These are phyloP conservation scores for Aspergillus carbonarius DNA, from an alignment of 2,329 filamentous ascomycete genomes.

Conservation along the genomic window DNA sequence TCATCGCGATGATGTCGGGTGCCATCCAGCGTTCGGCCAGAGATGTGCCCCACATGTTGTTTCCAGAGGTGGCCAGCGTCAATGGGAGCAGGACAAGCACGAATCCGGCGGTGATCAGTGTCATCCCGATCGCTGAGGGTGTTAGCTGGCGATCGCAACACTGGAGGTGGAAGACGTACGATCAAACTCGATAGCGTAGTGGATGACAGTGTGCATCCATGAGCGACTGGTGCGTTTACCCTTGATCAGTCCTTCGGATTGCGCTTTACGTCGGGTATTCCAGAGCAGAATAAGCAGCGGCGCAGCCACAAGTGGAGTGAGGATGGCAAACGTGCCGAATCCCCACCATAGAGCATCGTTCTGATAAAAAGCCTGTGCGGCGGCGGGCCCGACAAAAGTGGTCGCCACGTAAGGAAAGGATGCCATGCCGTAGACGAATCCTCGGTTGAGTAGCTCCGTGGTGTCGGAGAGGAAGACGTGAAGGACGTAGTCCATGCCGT, in stretches of 20 bases:
- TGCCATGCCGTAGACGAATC: slow-evolving; percentile 59
- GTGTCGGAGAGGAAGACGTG: slow-evolving; percentile 64
- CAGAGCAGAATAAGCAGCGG: not conserved
- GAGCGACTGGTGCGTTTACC: not conserved
- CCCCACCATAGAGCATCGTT: slow-evolving; percentile 61
- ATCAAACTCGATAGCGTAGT: slow-evolving; percentile 10
- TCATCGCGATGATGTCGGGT: slow-evolving; percentile 23
- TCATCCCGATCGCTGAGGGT: slow-evolving; percentile 24
- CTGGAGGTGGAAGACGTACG: not conserved
- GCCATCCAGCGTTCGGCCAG: slow-evolving; percentile 23
- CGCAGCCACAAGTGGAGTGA: slow-evolving; percentile 28
- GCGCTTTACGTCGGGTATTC: not conserved
- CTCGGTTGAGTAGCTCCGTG: slow-evolving; percentile 59
- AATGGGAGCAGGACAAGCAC: slow-evolving; percentile 32
- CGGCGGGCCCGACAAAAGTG: slow-evolving; percentile 46
- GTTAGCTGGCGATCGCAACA: not conserved
- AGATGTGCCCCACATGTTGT: slow-evolving; percentile 1
- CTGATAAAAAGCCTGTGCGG: slow-evolving; percentile 52
- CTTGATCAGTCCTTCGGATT: not conserved
- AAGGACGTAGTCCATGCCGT: slow-evolving; percentile 56
- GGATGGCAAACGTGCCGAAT: slow-evolving; percentile 62
- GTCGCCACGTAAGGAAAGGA: slow-evolving; percentile 62
- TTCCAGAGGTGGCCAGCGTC: slow-evolving; percentile 23
- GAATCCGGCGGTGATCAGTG: slow-evolving; percentile 30
- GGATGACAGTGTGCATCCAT: not conserved